Base-by-base conservation (phyloP, 441 rosid genomes). In the Syzygium malaccense region DNA sequence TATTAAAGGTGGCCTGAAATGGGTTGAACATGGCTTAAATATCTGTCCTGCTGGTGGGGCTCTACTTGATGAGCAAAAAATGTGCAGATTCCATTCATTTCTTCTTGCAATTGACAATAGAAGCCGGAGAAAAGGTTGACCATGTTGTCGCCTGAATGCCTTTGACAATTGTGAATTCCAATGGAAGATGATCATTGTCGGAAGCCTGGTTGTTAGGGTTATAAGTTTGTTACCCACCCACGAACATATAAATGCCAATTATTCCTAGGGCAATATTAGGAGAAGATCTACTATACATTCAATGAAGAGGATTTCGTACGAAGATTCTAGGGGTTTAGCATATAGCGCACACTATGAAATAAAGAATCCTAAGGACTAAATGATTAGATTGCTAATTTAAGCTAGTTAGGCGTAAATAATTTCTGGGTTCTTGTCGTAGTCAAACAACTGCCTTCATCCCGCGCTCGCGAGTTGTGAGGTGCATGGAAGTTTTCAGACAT, bases 331-430 rank as follows among this genome's bases (percentile, higher is more conserved):
- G 18, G n/a, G 5, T 56, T 56, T 56, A 26, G 64, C 4, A 58
- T 26, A 26, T 12, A 0, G 0, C 0, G 30, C 64, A 5, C 2
- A 11, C 3, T 2, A 0, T 58, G 66, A 58, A 58, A 58, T 58
- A 0, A 58, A 58, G 8, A 58, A 58, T 58, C 18, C 68, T 60
- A 28, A 4, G 0, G 18, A 28, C 0, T 28, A 2, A n/a, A 1
- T 60, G 68, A 60, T 28, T 60, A 60, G 3, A 28, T 60, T 60
- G 1, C 9, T 28, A 28, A 60, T 60, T 60, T 60, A 60, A 60
- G 32, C 18, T 60, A 60, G 32, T 28, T 13, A 45, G 18, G 18
- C 6, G 32, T 28, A 6, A 28, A 28, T 60, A 6, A 28, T 28
- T 60, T 0, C 0, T 0, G 18, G 1, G 8, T 60, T 60, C 18